Evolutionary conservation across 1,284 basidiomycete genomes (phyloP).

Genomic region (Irpex rosettiformis): DNA sequence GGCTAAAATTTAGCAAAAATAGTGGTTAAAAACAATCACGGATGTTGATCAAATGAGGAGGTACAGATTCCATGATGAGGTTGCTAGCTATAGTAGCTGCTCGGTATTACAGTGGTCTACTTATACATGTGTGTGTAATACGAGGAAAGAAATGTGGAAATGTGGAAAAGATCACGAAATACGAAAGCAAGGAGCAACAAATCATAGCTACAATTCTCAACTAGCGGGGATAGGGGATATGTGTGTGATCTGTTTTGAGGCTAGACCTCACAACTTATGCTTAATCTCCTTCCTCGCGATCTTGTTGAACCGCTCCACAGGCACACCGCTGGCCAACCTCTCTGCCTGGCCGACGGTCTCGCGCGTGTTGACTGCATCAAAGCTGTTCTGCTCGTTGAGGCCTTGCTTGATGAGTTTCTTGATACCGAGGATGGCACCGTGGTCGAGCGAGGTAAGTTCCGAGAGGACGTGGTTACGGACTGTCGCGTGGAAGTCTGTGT

Average conservation of each 20-base stretch:
- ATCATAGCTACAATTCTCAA: too few relatives aligned
- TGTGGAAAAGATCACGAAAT: background rate
- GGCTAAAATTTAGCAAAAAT: background rate
- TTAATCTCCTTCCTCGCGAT: slow-evolving; percentile 62
- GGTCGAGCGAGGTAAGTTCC: slow-evolving; percentile 56
- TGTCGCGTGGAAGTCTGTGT: slow-evolving; percentile 49
- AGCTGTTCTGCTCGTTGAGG: slow-evolving; percentile 58
- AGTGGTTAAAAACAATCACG: background rate
- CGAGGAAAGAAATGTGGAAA: background rate
- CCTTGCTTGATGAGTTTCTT: slow-evolving; percentile 55
- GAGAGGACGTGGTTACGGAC: slow-evolving; percentile 45
- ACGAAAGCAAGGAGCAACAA: too few relatives aligned
- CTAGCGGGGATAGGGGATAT: too few relatives aligned
- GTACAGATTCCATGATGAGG: background rate
- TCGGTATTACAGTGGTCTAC: background rate
- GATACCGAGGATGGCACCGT: slow-evolving; percentile 45
- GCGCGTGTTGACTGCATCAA: slow-evolving; percentile 61
- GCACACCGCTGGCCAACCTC: slow-evolving; percentile 57
- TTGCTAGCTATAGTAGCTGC: background rate
- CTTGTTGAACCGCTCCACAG: slow-evolving; percentile 47
- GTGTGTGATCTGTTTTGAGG: background rate
- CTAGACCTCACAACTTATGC: slow-evolving; percentile 49
- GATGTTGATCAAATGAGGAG: background rate
- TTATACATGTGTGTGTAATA: background rate
- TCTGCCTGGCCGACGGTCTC: slow-evolving; percentile 70